A percentile compares a stretch with the other conserved stretches of the same genome.
These are phyloP conservation scores for Colletotrichum caudatum DNA, from an alignment of 2,329 filamentous ascomycete genomes.

Conservation along the genomic window DNA sequence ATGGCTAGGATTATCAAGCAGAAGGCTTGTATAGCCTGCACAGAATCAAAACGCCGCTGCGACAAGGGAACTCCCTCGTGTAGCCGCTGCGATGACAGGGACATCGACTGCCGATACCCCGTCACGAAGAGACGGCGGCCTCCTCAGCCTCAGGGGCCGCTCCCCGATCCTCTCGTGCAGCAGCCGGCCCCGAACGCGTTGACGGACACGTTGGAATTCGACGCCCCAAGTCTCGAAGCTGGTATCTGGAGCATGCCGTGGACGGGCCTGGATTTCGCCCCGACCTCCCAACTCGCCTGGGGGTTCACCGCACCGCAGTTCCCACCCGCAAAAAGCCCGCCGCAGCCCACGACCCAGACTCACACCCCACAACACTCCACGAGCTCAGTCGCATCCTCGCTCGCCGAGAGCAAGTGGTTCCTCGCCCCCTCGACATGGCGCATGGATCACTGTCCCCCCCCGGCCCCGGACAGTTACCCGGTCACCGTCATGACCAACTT, in stretches of 20 bases:
- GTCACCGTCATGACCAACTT: slow-evolving; percentile 44
- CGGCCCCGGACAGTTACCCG: slow-evolving; percentile 26
- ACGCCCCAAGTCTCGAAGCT: neutral
- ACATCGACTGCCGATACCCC: slow-evolving; percentile 44
- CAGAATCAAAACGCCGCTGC: slow-evolving; percentile 53
- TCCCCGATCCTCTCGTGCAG: neutral
- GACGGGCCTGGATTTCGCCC: neutral
- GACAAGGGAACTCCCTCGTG: slow-evolving; percentile 50
- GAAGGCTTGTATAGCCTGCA: slow-evolving; percentile 52
- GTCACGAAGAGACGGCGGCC: slow-evolving; percentile 18
- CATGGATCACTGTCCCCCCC: slow-evolving; percentile 32
- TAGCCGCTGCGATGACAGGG: slow-evolving; percentile 47
- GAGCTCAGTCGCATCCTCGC: neutral
- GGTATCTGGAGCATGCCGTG: slow-evolving; percentile 14
- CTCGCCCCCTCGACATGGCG: slow-evolving; percentile 43
- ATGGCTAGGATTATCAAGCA: slow-evolving; percentile 37
- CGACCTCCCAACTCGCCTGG: neutral
- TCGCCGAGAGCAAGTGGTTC: slow-evolving; percentile 40
- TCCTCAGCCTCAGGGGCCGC: neutral
- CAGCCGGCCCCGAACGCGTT: neutral
- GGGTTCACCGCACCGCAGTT: neutral
- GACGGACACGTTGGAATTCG: neutral
- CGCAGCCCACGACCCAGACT: neutral
- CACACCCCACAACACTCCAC: neutral
- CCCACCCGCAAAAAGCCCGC: slow-evolving; percentile 7